phyloP scores from a whole-genome alignment of 2,329 filamentous ascomycete genomes.

The Pseudomassariella vexata region DNA sequence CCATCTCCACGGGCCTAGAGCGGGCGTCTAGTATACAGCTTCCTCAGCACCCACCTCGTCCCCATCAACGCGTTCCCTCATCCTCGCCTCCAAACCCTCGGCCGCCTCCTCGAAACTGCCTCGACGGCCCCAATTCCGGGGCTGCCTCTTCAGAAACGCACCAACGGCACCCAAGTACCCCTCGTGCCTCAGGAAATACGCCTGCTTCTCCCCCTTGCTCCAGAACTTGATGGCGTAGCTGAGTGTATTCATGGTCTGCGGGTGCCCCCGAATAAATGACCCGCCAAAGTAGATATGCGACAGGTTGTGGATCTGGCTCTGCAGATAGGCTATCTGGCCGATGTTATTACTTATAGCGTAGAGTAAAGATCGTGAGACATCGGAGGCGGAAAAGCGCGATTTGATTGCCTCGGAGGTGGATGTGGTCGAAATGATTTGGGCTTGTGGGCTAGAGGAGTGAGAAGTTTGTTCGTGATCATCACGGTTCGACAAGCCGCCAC shows the following conservation, averaged over 20 bases:
- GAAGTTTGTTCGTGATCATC: slow-evolving; percentile 29
- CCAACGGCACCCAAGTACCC: slow-evolving; percentile 92
- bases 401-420: slow-evolving; percentile 22
- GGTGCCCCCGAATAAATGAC: slow-evolving; percentile 91
- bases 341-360: slow-evolving; percentile 98
- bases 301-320: slow-evolving; percentile 87
- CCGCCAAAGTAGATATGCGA: slow-evolving; percentile 97
- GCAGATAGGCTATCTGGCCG: slow-evolving; percentile 95
- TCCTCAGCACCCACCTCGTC: slow-evolving; percentile 1
- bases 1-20: too few relatives aligned
- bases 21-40: slow-evolving; percentile 3
- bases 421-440: slow-evolving; percentile 10
- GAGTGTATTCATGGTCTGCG: slow-evolving; percentile 95
- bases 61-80: slow-evolving; percentile 11
- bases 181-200: slow-evolving; percentile 92
- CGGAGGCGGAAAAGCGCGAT: slow-evolving; percentile 66
- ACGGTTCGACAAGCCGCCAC: slow-evolving; percentile 49
- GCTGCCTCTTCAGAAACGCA: slow-evolving; percentile 87
- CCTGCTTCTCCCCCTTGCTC: slow-evolving; percentile 89
- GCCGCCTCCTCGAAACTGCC: slow-evolving; percentile 61
- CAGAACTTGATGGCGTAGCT: slow-evolving; percentile 97
- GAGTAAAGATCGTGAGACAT: slow-evolving; percentile 84
- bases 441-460: too few relatives aligned
- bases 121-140: slow-evolving; percentile 82
- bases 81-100: slow-evolving; percentile 21